Conservation (phyloP, 2,329 filamentous ascomycete genomes). For the Amphichorda felina region DNA sequence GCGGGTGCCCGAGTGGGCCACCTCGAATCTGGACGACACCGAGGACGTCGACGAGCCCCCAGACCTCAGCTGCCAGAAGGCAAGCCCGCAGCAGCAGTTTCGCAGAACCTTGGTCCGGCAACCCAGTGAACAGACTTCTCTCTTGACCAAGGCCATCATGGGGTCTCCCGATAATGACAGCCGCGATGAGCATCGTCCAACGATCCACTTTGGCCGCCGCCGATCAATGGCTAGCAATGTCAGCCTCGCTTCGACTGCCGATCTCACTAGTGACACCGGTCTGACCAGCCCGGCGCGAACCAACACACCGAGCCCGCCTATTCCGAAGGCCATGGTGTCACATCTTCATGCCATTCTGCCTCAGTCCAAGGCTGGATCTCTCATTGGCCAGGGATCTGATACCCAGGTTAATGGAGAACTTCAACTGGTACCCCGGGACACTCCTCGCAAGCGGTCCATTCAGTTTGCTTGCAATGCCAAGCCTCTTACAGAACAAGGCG, state of each 20-base stretch:
- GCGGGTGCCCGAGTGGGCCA: slow-evolving; percentile 18
- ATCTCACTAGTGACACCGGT: slow-evolving; percentile 90
- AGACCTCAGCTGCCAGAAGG: slow-evolving; percentile 34
- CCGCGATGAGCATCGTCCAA: slow-evolving; percentile 18
- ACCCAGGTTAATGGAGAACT: too few relatives aligned
- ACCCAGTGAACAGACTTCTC: slow-evolving; percentile 55
- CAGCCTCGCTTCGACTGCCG: slow-evolving; percentile 73
- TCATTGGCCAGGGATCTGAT: slow-evolving; percentile 4
- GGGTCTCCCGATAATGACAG: slow-evolving; percentile 48
- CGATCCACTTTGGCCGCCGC: slow-evolving; percentile 24
- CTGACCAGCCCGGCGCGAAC: slow-evolving; percentile 82
- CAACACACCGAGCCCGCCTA: slow-evolving; percentile 80
- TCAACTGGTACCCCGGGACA: not conserved
- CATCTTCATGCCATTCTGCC: slow-evolving; percentile 23
- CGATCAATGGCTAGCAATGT: slow-evolving; percentile 68
- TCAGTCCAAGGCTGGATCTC: slow-evolving; percentile 12
- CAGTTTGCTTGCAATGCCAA: slow-evolving; percentile 78
- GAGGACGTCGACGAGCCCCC: slow-evolving; percentile 77
- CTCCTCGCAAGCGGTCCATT: slow-evolving; percentile 70
- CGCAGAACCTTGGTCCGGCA: slow-evolving; percentile 33
- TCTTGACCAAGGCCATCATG: slow-evolving; percentile 77
- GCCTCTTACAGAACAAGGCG: slow-evolving; percentile 31
- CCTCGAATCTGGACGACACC: slow-evolving; percentile 45
- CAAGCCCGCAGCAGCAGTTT: slow-evolving; percentile 25
- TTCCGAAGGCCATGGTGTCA: slow-evolving; percentile 42